A percentile compares a stretch with the other conserved stretches of the same genome.
phyloP scores from a whole-genome alignment of 139 green algal genomes.

The Bryopsis sp. region DNA sequence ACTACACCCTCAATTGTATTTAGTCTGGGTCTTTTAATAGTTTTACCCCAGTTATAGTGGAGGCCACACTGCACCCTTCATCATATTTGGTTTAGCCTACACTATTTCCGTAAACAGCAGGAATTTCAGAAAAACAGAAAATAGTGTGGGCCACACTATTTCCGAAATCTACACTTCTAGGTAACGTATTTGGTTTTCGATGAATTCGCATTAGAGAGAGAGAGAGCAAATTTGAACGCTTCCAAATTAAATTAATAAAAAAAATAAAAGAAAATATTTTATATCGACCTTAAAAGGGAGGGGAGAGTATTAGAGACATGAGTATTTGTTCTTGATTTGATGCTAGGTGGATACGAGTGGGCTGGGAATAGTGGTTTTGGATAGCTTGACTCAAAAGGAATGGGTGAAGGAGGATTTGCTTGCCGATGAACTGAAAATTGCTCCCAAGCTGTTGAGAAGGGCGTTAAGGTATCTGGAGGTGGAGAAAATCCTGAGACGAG shows the following conservation, averaged over 20 bases:
- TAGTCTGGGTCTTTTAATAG: no score
- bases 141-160: no score
- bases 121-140: no score
- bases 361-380: slow-evolving; percentile 42
- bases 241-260: neutral
- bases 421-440: slow-evolving; percentile 26
- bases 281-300: neutral
- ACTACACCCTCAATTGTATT: no score
- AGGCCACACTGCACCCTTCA: no score
- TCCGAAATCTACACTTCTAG: no score
- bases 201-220: neutral
- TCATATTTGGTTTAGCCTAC: no score
- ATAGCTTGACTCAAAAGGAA: slow-evolving; percentile 31
- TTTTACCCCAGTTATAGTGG: no score
- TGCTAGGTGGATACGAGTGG: slow-evolving; percentile 30
- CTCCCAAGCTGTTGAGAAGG: slow-evolving; percentile 28
- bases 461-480: slow-evolving; percentile 33
- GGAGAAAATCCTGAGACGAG: slow-evolving; percentile 13
- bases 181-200: no score
- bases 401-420: slow-evolving; percentile 39
- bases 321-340: neutral
- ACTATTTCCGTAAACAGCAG: no score
- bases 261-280: neutral
- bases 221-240: neutral
- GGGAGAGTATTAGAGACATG: neutral